Evolutionary conservation across 805 yeast genomes (phyloP).

Genomic region (Yarrowia sp.): DNA sequence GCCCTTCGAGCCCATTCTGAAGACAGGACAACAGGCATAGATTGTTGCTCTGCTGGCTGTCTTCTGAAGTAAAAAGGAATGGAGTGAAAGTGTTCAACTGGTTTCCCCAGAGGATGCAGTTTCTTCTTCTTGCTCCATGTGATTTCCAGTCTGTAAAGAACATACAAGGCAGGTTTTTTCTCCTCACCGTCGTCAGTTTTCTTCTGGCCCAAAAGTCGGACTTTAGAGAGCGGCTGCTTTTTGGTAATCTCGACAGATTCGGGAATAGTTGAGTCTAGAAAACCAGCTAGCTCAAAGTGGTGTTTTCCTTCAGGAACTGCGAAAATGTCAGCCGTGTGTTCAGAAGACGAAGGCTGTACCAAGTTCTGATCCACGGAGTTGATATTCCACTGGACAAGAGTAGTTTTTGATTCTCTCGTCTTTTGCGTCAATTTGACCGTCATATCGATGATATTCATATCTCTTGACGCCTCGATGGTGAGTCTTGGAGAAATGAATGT

Average conservation of each 20-base stretch:
- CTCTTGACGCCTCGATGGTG: slow-evolving; percentile 7
- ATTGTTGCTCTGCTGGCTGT: background rate
- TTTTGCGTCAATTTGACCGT: slow-evolving; percentile 3
- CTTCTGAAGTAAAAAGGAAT: slow-evolving; percentile 16
- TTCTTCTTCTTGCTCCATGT: slow-evolving; percentile 22
- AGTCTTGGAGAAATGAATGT: slow-evolving; percentile 15
- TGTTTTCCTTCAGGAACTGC: background rate
- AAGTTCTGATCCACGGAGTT: background rate
- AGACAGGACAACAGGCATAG: slow-evolving; percentile 1
- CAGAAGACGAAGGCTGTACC: background rate
- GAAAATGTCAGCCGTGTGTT: slow-evolving; percentile 12
- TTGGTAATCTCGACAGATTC: slow-evolving; percentile 1
- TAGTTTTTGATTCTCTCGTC: background rate
- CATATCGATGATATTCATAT: slow-evolving; percentile 8
- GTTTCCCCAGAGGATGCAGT: background rate
- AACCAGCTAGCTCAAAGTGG: slow-evolving; percentile 4
- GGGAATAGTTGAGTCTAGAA: slow-evolving; percentile 3
- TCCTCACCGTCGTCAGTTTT: background rate
- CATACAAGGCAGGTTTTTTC: background rate
- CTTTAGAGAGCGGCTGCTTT: background rate
- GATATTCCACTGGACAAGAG: slow-evolving; percentile 12
- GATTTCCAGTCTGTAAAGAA: background rate
- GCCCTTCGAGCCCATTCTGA: slow-evolving; percentile 12
- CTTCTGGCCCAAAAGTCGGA: slow-evolving; percentile 5
- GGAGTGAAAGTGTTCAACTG: background rate